phyloP scores from a whole-genome alignment of 495 filamentous ascomycete genomes.

The Cladorrhinum samala region DNA sequence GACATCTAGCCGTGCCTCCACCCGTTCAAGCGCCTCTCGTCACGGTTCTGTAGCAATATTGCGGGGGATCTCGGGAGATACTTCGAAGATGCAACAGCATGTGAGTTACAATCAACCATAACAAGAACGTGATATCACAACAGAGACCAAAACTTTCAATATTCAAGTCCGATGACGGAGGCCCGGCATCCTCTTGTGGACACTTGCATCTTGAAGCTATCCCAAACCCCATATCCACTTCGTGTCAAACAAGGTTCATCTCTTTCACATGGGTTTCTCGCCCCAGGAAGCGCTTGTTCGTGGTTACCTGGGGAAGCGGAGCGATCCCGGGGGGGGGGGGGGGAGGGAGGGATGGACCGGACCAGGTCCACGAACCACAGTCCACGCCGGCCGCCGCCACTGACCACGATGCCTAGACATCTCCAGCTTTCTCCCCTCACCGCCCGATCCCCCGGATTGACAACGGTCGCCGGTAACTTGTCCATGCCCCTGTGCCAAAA shows the following conservation, averaged over 20 bases:
- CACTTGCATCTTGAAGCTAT: neutral
- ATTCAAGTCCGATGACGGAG: constrained; percentile 2
- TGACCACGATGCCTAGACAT: neutral
- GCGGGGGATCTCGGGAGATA: constrained; percentile 10
- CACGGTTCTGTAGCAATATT: constrained; percentile 6
- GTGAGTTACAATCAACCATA: neutral
- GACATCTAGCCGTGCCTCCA: neutral
- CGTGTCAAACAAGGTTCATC: constrained; percentile 1
- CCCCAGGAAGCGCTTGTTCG: no score
- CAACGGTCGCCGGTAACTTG: neutral
- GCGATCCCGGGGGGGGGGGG: no score
- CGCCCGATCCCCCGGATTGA: neutral
- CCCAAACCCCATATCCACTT: neutral
- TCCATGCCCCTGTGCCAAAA: neutral
- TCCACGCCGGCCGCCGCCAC: neutral
- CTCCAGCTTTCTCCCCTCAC: neutral
- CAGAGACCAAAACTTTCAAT: neutral
- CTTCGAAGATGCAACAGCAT: neutral
- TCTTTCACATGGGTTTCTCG: no score
- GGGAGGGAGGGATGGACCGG: no score
- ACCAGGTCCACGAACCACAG: neutral
- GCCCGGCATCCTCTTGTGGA: neutral
- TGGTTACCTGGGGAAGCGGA: no score
- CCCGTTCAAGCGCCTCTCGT: neutral
- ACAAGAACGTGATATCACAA: neutral